Conservation (phyloP, 148 eudicot species). For the Nepenthes mirabilis region DNA sequence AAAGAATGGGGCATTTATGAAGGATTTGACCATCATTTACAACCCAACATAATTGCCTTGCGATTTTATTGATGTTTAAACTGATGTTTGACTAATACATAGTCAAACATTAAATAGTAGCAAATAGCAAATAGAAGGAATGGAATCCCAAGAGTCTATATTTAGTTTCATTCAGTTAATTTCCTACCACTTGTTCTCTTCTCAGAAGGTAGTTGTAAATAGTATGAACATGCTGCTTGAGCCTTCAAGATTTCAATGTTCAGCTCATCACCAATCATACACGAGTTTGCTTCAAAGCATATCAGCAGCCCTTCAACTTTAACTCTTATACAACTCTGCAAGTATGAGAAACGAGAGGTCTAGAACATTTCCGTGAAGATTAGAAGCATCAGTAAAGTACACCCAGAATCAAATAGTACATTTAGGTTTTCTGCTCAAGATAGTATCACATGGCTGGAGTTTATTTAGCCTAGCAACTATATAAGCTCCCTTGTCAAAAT, state of each 20-base stretch:
- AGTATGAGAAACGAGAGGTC: constrained; percentile 6
- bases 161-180: neutral
- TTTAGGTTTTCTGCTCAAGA: neutral
- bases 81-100: too few relatives aligned
- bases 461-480: too few relatives aligned
- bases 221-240: constrained; percentile 78
- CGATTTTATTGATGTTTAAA: too few relatives aligned
- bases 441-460: too few relatives aligned
- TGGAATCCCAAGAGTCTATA: constrained; percentile 1
- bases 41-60: too few relatives aligned
- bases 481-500: too few relatives aligned
- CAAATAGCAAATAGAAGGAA: neutral
- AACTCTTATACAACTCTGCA: constrained; percentile 47
- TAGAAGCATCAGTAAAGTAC: neutral
- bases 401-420: neutral
- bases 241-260: constrained; percentile 51
- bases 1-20: too few relatives aligned
- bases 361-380: neutral
- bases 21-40: too few relatives aligned
- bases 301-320: constrained; percentile 50
- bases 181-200: constrained; percentile 59
- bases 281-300: constrained; percentile 24
- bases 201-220: constrained; percentile 49
- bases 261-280: constrained; percentile 32
- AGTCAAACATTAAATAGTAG: too few relatives aligned